Percentiles rank a stretch among this genome's conserved stretches.
Evolutionary conservation across 2,329 filamentous ascomycete species (phyloP).

Genomic region (Neoscytalidium dimidiatum): DNA sequence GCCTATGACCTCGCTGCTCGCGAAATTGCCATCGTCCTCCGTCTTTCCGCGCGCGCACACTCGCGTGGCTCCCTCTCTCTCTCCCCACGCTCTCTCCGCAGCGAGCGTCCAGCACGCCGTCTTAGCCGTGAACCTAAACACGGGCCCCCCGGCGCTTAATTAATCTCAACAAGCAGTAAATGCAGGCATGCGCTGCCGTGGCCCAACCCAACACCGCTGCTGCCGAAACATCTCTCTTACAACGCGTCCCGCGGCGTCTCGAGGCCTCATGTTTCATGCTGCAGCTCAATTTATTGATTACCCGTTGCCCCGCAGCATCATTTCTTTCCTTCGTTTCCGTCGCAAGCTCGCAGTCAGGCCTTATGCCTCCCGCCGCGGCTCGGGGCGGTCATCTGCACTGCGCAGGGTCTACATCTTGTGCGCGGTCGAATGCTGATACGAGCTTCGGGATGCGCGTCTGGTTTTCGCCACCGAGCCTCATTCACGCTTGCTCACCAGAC

Average conservation of each 20-base stretch:
- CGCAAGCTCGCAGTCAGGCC: background rate
- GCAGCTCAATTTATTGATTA: slow-evolving; percentile 12
- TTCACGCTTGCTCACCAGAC: slow-evolving; percentile 37
- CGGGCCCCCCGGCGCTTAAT: slow-evolving; percentile 18
- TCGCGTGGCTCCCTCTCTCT: background rate
- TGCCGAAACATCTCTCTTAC: slow-evolving; percentile 2
- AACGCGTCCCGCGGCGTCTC: background rate
- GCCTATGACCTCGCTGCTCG: background rate
- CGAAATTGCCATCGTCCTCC: background rate
- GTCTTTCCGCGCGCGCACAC: background rate
- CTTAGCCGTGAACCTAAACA: slow-evolving; percentile 4
- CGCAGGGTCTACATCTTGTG: background rate
- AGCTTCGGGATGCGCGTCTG: background rate
- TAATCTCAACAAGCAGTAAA: slow-evolving; percentile 10
- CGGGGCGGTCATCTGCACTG: background rate
- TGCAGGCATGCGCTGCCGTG: slow-evolving; percentile 2
- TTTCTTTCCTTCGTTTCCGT: background rate
- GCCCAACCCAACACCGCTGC: background rate
- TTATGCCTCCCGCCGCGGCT: too few species aligned
- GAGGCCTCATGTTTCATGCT: background rate
- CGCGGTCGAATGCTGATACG: background rate
- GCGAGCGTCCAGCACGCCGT: background rate
- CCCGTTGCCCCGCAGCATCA: background rate
- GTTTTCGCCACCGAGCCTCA: background rate
- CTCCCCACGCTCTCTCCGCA: background rate